Base-by-base conservation (phyloP, 192 early-diverging fungal species). In the Umbelopsis vinacea region DNA sequence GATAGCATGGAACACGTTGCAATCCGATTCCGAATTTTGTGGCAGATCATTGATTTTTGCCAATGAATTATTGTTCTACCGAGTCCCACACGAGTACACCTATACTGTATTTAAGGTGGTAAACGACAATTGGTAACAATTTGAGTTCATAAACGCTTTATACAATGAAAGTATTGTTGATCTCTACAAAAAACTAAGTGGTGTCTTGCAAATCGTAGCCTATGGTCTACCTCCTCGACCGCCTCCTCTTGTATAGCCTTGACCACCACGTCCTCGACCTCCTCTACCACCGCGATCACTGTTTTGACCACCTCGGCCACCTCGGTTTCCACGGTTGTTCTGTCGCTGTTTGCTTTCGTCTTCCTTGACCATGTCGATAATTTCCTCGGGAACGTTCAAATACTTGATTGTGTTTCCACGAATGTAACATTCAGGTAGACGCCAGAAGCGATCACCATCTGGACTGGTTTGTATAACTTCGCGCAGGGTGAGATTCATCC, bases 401-500 rank as follows among this genome's bases (percentile, higher is more conserved):
- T 92, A 94, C 82, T 93, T 93, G 55, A 93, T 91, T 29, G 93
- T 95, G 71, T 91, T 95, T 70, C 97, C 97, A 73, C 95, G 89
- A 69, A 99, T 92, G 79, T 97, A 98, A 67, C 92, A 91, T 76
- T 98, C 96, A 10, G 92, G 87, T 48, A 99, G 84, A 26, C 92
- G 89, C 92, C 92, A 96, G 76, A 99, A 99, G 57, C 88, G 84
- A 79, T 97, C 92, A n/a, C 95, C 95, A 78, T 95, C 94, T 40
- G 94, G 91, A 0, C 89, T 91, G 0, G 96, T 99, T 79, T 93
- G 92, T 74, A 98, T 97, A 23, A 98, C 96, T 77, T 97, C 95
- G 67, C 93, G 89, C 26, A 99, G 83, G 46, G 91, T 94, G 76
- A 99, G 85, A 83, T 99, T 99, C 97, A 98, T 99, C 89, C 94